Percentiles rank a stretch among this genome's conserved stretches.
Evolutionary conservation across 176 grass and related monocot species (phyloP).

Genomic region (Aegilops sharonensis): DNA sequence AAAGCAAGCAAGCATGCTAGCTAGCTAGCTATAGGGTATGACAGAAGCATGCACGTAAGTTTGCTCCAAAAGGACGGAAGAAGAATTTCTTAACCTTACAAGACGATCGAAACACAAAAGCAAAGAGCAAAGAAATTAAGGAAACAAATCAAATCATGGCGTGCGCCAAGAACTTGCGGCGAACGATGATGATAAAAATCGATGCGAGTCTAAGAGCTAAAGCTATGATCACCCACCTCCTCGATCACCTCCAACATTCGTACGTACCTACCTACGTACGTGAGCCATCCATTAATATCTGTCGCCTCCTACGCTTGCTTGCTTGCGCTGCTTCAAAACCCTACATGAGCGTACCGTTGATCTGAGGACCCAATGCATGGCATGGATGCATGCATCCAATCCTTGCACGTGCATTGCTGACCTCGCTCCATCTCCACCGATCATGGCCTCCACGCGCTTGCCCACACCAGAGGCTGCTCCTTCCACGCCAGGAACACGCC

Average conservation of each 20-base stretch:
- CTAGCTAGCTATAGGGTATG: conserved; percentile 12
- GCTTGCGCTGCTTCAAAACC: conserved; percentile 41
- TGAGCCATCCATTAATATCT: conserved; percentile 33
- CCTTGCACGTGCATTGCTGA: conserved; percentile 26
- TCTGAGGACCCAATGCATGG: conserved; percentile 34
- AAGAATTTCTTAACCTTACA: conserved; percentile 42
- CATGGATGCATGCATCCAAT: conserved; percentile 31
- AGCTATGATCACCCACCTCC: conserved; percentile 29
- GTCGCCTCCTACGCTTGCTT: conserved; percentile 28
- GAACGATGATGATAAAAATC: conserved; percentile 46
- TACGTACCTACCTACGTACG: conserved; percentile 16
- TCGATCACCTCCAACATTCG: conserved; percentile 32
- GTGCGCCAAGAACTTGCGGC: conserved; percentile 41
- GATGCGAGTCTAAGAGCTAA: conserved; percentile 38
- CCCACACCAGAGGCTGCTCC: conserved; percentile 95
- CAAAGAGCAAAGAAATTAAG: background rate
- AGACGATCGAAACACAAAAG: conserved; percentile 15
- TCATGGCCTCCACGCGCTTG: conserved; percentile 93
- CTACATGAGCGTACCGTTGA: conserved; percentile 35
- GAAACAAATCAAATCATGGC: conserved; percentile 33
- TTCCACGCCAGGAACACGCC: conserved; percentile 90
- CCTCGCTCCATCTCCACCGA: background rate
- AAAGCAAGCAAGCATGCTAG: background rate
- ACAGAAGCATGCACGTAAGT: conserved; percentile 45
- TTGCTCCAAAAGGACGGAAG: conserved; percentile 12